Evolutionary conservation across 441 rosid species (phyloP), one percentile per base, ranked within the genome.

Genomic region (Codiaeum variegatum): DNA sequence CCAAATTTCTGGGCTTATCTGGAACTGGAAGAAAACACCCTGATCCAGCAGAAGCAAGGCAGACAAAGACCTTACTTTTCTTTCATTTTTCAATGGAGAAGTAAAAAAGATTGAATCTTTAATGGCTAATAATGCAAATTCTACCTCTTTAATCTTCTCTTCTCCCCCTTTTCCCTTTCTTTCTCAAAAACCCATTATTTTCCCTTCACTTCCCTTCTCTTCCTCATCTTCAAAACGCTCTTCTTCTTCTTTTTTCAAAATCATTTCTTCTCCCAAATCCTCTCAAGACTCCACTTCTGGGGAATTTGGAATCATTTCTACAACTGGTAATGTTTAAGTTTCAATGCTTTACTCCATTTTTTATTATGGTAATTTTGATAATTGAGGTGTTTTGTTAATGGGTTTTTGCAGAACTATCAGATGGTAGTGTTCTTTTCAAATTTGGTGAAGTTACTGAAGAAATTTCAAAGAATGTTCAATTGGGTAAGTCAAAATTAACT

Each of bases 371-470:
- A 18, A 42, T 13, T 13, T 28, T 58, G 2, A 10, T 7, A 28
- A 12, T 58, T 58, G 18, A 21, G 49, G 52, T 51, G 18, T 21
- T 28, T 4, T 23, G 23, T 55, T 40, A 46, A 67, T 65, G 32
- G 13, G 24, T 9, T 55, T 66, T 70, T 67, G 79, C 85, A 92
- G 97, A 87, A 76, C 66, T 62, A 4, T 47, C 79, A 3, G 97
- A 92, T 80, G 94, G 93, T 3, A 89, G 88, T 71, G 9, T 87
- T 56, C 70, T 92, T 38, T 92, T 89, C 65, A 80, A 75, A 34
- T 92, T 90, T 56, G 94, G 96, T 32, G 80, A 87, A 75, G 78
- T 70, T 31, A 74, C 69, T 40, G 93, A 88, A 76, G 93, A 88
- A 76, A 63, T 74, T 51, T 76, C 77, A 62, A 71, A 67, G 46